Base-by-base conservation (phyloP, 352 stramenopile species). In the Elongisporangium undulatum region DNA sequence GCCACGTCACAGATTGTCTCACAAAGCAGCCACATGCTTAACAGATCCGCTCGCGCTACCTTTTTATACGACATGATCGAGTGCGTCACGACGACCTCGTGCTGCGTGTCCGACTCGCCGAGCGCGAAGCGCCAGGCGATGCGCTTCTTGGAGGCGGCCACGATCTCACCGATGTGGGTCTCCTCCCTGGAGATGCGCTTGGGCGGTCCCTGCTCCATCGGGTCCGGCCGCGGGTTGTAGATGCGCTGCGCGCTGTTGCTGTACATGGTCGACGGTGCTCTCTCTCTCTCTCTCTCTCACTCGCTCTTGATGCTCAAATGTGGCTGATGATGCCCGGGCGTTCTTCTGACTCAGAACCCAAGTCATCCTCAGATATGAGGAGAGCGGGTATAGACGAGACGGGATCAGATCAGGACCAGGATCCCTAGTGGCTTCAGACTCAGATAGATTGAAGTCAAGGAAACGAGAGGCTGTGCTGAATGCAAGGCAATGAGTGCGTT, bases 11-110 rank as follows among this genome's bases (percentile, higher is more conserved):
- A 45, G 34, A 17, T 15, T 45, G 34, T 45, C 34, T 34, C 26
- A 53, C 56, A 50, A 53, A 59, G 24, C 29, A 58, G 56, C 56
- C 8, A 24, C 23, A 55, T 48, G 17, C 21, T 41, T 17, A 52
- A 29, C 38, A 49, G 53, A 54, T 51, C 41, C 8, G 1, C 15
- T 17, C 10, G 21, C 34, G 49, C 24, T 26, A 84, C 76, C 72
- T 95, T 95, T 71, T 95, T 95, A 68, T 91, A 89, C 45, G 78
- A 88, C 77, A 95, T 88, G 56, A 90, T 74, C 19, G 85, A 95
- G 71, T 95, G 85, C 55, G 85, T 63, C 45, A 95, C 67, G 62
- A 89, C 74, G 41, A 93, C 79, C 57, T 91, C 81, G 61, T 95
- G 85, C 51, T 75, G 69, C 51, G 67, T 75, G 53, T 95, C 85